Conservation (phyloP, 1,139 yeast genomes). For the Lipomyces yarrowii region DNA sequence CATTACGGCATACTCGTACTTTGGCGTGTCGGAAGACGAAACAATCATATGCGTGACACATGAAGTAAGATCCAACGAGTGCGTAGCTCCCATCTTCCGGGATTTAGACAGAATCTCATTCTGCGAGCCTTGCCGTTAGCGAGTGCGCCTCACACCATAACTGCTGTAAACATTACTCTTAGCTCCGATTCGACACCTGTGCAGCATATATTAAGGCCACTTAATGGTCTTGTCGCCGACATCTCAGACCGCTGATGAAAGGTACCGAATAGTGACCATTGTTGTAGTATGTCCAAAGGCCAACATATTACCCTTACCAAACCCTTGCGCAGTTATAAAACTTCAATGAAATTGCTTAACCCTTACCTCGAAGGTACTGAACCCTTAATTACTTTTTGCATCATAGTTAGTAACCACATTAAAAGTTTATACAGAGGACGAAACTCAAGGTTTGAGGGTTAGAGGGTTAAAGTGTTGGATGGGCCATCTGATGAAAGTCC, state of each 20-base stretch:
- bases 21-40: constrained; percentile 65
- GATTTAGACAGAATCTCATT: constrained; percentile 45
- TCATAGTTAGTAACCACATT: too few species aligned
- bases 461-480: too few species aligned
- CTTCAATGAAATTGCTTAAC: too few species aligned
- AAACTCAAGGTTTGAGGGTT: too few species aligned
- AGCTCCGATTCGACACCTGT: constrained; percentile 38
- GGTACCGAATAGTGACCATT: background rate
- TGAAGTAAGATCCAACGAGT: constrained; percentile 62
- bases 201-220: constrained; percentile 40
- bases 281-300: background rate
- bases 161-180: constrained; percentile 32
- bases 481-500: too few species aligned
- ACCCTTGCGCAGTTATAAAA: too few species aligned
- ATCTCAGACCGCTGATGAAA: background rate
- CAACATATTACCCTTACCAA: background rate
- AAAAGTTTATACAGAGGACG: too few species aligned
- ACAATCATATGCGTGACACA: constrained; percentile 70
- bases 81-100: constrained; percentile 61
- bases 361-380: too few species aligned
- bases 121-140: constrained; percentile 21
- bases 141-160: constrained; percentile 4
- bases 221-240: constrained; percentile 33
- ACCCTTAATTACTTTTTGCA: too few species aligned
- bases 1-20: constrained; percentile 64